Evolutionary conservation across 495 filamentous ascomycete species (phyloP).

Genomic region (Lasiosphaeriaceae sp.): DNA sequence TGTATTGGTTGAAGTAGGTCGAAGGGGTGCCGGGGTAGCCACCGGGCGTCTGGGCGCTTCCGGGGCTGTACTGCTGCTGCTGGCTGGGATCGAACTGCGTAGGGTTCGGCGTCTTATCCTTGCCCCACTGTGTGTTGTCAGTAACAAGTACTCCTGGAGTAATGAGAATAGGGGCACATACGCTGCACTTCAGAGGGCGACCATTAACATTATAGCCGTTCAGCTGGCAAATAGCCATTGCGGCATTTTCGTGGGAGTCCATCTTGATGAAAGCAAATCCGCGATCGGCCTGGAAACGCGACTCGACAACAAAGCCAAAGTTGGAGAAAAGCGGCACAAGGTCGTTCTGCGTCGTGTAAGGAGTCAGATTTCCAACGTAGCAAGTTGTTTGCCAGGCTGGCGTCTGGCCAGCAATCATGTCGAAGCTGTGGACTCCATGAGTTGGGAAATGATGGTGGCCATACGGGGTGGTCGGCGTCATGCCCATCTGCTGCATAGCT

Average conservation of each 20-base stretch:
- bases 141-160: conserved; percentile 8
- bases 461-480: conserved; percentile 95
- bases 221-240: conserved; percentile 96
- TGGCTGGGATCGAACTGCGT: conserved; percentile 73
- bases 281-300: conserved; percentile 94
- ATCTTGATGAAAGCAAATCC: conserved; percentile 99
- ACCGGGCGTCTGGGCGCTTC: conserved; percentile 47
- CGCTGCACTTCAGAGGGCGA: conserved; percentile 95
- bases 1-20: conserved; percentile 93
- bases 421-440: conserved; percentile 92
- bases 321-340: conserved; percentile 96
- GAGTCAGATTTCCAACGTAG: conserved; percentile 97
- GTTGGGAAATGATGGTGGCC: conserved; percentile 98
- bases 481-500: conserved; percentile 95
- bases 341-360: conserved; percentile 95
- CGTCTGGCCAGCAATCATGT: conserved; percentile 97
- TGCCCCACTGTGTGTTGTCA: conserved; percentile 77
- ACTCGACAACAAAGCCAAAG: conserved; percentile 96
- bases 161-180: conserved; percentile 30
- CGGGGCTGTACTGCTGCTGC: conserved; percentile 64
- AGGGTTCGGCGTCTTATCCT: conserved; percentile 90
- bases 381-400: conserved; percentile 98
- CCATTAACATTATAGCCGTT: conserved; percentile 98
- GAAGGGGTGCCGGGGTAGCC: conserved; percentile 68
- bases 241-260: conserved; percentile 97